phyloP scores from a whole-genome alignment of 2,329 filamentous ascomycete genomes.

The Beauveria scarabaeidicola region DNA sequence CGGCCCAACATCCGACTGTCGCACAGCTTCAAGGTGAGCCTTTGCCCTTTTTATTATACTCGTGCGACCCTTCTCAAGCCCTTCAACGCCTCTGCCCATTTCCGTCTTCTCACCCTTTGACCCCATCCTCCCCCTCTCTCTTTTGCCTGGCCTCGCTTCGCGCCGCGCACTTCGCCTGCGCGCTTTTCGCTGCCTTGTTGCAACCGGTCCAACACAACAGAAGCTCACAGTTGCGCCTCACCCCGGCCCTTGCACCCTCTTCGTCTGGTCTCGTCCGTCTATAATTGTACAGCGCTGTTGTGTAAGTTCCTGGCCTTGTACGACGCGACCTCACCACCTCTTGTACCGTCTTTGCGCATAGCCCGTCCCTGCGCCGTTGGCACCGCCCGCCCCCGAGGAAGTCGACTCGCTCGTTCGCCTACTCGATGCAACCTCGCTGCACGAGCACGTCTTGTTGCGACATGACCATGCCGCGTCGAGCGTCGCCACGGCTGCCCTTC shows the following conservation, averaged over 20 bases:
- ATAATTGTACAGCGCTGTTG: constrained; percentile 1
- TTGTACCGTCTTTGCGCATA: neutral
- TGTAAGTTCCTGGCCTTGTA: constrained; percentile 3
- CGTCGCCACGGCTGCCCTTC: neutral
- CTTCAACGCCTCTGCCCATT: neutral
- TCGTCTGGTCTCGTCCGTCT: neutral
- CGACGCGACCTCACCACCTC: neutral
- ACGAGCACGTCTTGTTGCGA: neutral
- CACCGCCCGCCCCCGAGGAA: neutral
- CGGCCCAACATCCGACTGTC: constrained; percentile 7
- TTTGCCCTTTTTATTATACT: neutral
- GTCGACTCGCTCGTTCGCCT: neutral
- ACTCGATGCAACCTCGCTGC: neutral
- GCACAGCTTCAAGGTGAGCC: constrained; percentile 8
- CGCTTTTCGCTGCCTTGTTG: constrained; percentile 8
- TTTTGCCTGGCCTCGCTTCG: neutral
- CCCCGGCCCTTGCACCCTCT: neutral
- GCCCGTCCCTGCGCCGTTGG: neutral
- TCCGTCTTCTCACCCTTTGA: neutral
- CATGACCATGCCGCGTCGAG: neutral
- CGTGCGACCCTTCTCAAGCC: neutral
- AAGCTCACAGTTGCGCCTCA: constrained; percentile 3
- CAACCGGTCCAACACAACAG: constrained; percentile 1
- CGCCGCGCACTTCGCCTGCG: constrained; percentile 8
- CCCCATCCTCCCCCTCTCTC: neutral